phyloP scores from a whole-genome alignment of 495 filamentous ascomycete species.

The Elaphomyces granulatus region DNA sequence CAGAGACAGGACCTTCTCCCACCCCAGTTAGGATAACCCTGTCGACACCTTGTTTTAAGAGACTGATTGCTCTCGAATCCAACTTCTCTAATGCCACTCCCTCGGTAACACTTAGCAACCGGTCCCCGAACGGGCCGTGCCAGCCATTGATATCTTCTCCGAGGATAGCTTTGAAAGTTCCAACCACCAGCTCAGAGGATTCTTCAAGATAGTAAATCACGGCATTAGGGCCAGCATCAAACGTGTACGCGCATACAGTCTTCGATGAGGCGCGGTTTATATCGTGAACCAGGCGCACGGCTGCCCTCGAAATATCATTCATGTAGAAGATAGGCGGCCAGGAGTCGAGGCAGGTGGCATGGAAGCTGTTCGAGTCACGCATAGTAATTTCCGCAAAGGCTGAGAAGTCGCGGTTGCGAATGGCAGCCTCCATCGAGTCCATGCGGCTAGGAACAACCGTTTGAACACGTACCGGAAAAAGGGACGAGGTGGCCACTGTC shows the following conservation, averaged over 20 bases:
- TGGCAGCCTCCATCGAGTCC: slow-evolving; percentile 73
- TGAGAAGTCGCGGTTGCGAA: slow-evolving; percentile 62
- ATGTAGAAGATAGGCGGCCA: slow-evolving; percentile 96
- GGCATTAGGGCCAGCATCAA: slow-evolving; percentile 93
- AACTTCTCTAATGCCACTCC: slow-evolving; percentile 35
- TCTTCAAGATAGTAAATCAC: slow-evolving; percentile 87
- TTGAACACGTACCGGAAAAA: slow-evolving; percentile 60
- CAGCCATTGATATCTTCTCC: slow-evolving; percentile 43
- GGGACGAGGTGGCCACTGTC: slow-evolving; percentile 70
- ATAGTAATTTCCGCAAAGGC: slow-evolving; percentile 84
- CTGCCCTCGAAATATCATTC: slow-evolving; percentile 79
- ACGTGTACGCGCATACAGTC: slow-evolving; percentile 83
- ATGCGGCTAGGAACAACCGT: slow-evolving; percentile 71
- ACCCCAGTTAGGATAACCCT: slow-evolving; percentile 84
- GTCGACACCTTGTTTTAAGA: slow-evolving; percentile 64
- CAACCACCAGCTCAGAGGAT: slow-evolving; percentile 54
- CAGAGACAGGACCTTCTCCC: slow-evolving; percentile 72
- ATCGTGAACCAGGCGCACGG: slow-evolving; percentile 72
- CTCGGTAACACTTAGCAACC: slow-evolving; percentile 30
- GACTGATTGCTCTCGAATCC: slow-evolving; percentile 39
- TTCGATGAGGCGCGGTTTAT: slow-evolving; percentile 65
- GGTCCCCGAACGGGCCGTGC: slow-evolving; percentile 38
- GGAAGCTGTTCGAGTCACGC: slow-evolving; percentile 93
- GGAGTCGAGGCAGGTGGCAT: slow-evolving; percentile 87
- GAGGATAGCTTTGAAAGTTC: slow-evolving; percentile 45